Conservation (phyloP, 345 rosid species). For the Lepidium aucheri region DNA sequence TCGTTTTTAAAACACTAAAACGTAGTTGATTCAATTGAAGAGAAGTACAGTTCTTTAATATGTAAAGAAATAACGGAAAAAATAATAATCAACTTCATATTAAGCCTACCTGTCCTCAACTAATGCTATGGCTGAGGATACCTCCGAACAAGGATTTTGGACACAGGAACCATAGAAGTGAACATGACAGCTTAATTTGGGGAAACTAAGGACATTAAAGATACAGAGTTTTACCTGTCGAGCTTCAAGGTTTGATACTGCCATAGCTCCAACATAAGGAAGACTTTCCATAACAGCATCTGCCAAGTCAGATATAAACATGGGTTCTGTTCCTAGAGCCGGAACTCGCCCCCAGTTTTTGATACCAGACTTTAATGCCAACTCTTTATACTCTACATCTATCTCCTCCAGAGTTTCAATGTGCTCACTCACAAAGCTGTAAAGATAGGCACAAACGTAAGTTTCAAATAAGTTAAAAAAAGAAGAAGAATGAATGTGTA, state of each 20-base stretch:
- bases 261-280: slow-evolving; percentile 99
- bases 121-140: not conserved
- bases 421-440: slow-evolving; percentile 96
- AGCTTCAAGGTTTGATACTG: slow-evolving; percentile 94
- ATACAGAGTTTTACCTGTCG: slow-evolving; percentile 59
- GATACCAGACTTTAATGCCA: slow-evolving; percentile 85
- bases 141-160: not conserved
- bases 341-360: slow-evolving; percentile 98
- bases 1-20: not conserved
- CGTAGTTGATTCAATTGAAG: not conserved
- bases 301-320: slow-evolving; percentile 93
- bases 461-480: slow-evolving; percentile 2
- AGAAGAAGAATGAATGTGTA: too few relatives aligned
- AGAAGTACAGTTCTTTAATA: too few relatives aligned
- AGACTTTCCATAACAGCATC: slow-evolving; percentile 97
- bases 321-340: slow-evolving; percentile 84
- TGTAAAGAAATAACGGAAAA: not conserved
- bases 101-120: not conserved
- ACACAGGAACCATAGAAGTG: not conserved
- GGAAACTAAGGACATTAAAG: not conserved
- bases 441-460: not conserved
- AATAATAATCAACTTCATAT: not conserved
- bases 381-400: slow-evolving; percentile 91
- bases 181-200: not conserved
- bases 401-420: slow-evolving; percentile 98